Evolutionary conservation across 306 rosid genomes (phyloP).

Genomic region (Arachis stenosperma): DNA sequence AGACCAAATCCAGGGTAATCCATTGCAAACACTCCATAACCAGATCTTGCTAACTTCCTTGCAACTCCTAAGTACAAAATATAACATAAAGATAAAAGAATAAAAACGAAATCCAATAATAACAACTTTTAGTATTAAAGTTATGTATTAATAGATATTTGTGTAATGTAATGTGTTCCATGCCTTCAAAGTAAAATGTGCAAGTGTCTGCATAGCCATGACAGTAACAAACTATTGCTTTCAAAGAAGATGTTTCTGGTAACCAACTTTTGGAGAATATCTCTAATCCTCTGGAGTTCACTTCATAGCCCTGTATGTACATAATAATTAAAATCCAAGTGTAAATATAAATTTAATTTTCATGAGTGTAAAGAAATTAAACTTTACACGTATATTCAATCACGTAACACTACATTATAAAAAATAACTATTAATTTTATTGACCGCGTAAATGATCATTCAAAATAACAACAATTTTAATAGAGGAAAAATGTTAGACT

Average conservation of each 20-base stretch:
- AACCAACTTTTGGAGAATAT: constrained; percentile 57
- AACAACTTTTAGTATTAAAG: too few species aligned
- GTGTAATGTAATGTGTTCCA: not conserved
- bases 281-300: constrained; percentile 57
- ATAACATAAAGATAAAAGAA: not conserved
- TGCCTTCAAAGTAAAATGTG: constrained; percentile 62
- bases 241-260: constrained; percentile 47
- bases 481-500: not conserved
- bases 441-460: too few species aligned
- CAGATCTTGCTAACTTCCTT: constrained; percentile 78
- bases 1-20: constrained; percentile 99
- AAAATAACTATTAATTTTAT: too few species aligned
- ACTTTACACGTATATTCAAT: too few species aligned
- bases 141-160: too few species aligned
- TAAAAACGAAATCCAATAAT: not conserved
- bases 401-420: too few species aligned
- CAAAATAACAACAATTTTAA: not conserved
- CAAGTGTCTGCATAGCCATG: constrained; percentile 63
- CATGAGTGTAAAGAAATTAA: too few species aligned
- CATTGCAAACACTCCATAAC: constrained; percentile 89
- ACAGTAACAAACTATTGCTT: constrained; percentile 53
- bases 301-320: constrained; percentile 47
- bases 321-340: not conserved
- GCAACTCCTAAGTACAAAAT: constrained; percentile 69
- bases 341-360: too few species aligned